phyloP scores from a whole-genome alignment of 495 filamentous ascomycete genomes.

The Hypoxylon crocopeplum region DNA sequence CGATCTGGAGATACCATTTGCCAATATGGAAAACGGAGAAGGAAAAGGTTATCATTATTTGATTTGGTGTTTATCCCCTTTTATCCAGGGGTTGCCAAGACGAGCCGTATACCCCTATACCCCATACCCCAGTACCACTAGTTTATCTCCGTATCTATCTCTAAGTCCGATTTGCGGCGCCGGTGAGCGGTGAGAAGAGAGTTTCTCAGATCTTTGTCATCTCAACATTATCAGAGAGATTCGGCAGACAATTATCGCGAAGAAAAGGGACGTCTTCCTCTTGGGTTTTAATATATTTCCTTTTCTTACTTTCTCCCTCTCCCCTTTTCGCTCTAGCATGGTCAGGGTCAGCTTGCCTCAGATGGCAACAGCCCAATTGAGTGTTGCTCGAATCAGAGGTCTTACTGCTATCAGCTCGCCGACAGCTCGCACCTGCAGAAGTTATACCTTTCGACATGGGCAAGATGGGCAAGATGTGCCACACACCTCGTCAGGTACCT shows the following conservation, averaged over 20 bases:
- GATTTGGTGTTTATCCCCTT: too few relatives aligned
- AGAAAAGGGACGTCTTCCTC: background rate
- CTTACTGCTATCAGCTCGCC: constrained; percentile 3
- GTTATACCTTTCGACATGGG: background rate
- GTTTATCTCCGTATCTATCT: background rate
- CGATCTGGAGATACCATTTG: background rate
- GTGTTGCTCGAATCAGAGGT: constrained; percentile 16
- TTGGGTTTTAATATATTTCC: background rate
- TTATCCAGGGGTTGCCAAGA: too few relatives aligned
- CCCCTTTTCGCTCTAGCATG: background rate
- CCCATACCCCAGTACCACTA: too few relatives aligned
- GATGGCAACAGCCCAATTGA: constrained; percentile 28
- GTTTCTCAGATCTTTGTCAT: background rate
- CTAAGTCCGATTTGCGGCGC: constrained; percentile 1
- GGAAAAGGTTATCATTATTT: background rate
- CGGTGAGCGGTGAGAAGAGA: constrained; percentile 4
- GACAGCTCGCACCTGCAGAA: background rate
- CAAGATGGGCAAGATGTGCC: background rate
- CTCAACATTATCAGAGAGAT: constrained; percentile 4
- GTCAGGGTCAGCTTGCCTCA: background rate
- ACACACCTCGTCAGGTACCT: constrained; percentile 20
- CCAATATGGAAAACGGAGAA: background rate
- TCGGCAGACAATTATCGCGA: constrained; percentile 7
- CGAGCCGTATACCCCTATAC: background rate
- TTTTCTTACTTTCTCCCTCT: background rate